Base-by-base conservation (phyloP, 768 basidiomycete species). In the Hydnum rufescens region DNA sequence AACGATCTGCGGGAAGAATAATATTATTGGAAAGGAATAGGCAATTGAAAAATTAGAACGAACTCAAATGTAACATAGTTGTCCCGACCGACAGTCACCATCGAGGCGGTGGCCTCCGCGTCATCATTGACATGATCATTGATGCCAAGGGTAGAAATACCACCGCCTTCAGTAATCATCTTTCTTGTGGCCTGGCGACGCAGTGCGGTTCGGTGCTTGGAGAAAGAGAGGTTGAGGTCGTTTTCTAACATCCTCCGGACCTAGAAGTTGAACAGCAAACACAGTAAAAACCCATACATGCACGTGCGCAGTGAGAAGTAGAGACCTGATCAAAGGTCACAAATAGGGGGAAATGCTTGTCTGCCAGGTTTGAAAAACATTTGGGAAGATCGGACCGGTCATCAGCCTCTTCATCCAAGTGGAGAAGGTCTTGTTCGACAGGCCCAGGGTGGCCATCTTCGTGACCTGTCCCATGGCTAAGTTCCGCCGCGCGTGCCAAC, bases 241-340 rank as follows among this genome's bases (percentile, higher is more conserved):
- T 23, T 47, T 30, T 55, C 39, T 2, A 55, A 53, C 3, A 55
- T 29, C 6, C 23, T 32, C 22, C 53, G 49, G n/a, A 55, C 34
- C 54, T 55, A 39, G 36, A 13, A 39, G 22, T 39, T 39, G 36
- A 1, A 22, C 13, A 22, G 36, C 36, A 39, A 39, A n/a, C n/a
- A n/a, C n/a, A n/a, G n/a, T n/a, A n/a, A 39, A 39, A 8, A 39
- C 34, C 19, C 34, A 39, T 16, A 13, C 8, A 26, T 13, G 26
- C 44, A 47, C 13, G 8, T 13, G 44, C 13, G 44, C 22, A 13
- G 26, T 25, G 44, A 32, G 16, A 28, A 53, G 32, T n/a, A n/a
- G n/a, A n/a, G 42, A 56, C 55, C 54, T 56, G 54, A 25, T 56
- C 31, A 28, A 50, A 56, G 8, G 54, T 55, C n/a, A 56, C 29